Percentiles rank a stretch among this genome's conserved stretches.
Evolutionary conservation across 495 filamentous ascomycete genomes (phyloP).

Genomic region (Penicillium simplicissimum): DNA sequence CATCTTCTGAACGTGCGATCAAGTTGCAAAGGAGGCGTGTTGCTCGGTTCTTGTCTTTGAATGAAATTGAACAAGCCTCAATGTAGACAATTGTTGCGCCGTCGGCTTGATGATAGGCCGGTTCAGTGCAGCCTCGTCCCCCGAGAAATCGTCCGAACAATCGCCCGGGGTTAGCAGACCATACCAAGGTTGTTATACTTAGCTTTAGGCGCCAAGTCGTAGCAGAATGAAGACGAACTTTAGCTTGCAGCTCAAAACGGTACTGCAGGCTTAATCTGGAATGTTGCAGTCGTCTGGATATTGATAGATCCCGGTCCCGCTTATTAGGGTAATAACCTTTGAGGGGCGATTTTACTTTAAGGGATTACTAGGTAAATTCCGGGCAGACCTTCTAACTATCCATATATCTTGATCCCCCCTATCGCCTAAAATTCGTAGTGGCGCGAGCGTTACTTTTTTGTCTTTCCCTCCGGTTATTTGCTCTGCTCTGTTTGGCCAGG

Average conservation of each 20-base stretch:
- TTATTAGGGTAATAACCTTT: too few species aligned
- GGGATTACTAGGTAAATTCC: too few species aligned
- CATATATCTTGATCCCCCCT: too few species aligned
- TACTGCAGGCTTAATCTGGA: background rate
- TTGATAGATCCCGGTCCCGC: too few species aligned
- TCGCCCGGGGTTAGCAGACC: background rate
- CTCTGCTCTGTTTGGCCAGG: too few species aligned
- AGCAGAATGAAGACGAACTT: background rate
- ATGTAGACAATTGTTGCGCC: background rate
- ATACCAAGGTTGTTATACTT: background rate
- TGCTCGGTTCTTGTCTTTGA: background rate
- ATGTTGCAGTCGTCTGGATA: too few species aligned
- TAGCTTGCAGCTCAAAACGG: background rate
- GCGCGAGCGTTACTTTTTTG: too few species aligned
- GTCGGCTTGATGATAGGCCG: slow-evolving; percentile 4
- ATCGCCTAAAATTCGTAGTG: too few species aligned
- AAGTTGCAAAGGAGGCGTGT: background rate
- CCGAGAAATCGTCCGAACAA: slow-evolving; percentile 4
- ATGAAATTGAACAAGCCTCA: background rate
- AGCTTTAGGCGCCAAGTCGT: background rate
- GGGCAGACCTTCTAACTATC: too few species aligned
- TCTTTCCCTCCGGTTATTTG: too few species aligned
- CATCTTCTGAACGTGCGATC: too few species aligned
- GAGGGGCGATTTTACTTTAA: too few species aligned
- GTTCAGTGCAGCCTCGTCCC: background rate